Conservation (phyloP, 2,329 filamentous ascomycete species). For the Colletotrichum tabaci region DNA sequence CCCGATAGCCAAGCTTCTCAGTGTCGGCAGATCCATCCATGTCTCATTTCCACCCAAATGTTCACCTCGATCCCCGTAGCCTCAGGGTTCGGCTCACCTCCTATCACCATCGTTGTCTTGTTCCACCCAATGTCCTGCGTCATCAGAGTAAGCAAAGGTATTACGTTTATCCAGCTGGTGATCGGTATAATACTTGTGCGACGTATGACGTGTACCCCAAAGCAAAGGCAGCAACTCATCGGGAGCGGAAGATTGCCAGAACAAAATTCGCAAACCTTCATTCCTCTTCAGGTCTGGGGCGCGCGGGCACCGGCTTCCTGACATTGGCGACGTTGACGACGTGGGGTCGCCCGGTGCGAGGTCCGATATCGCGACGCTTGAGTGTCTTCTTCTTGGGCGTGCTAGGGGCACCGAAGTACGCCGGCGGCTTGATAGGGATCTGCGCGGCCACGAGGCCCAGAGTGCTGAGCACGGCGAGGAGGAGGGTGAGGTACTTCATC, state of each 20-base stretch:
- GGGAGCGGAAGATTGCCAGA: neutral
- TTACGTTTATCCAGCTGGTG: neutral
- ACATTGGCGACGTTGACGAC: neutral
- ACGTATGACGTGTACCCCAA: too few relatives aligned
- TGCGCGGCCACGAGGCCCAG: neutral
- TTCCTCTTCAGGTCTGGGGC: neutral
- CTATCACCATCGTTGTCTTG: neutral
- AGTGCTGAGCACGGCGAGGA: neutral
- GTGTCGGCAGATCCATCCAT: too few relatives aligned
- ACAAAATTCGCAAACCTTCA: too few relatives aligned
- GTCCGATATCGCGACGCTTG: neutral
- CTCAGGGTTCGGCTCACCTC: too few relatives aligned
- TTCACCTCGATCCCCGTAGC: too few relatives aligned
- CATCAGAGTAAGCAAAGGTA: neutral
- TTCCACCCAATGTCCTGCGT: neutral
- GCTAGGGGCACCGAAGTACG: slow-evolving; percentile 3
- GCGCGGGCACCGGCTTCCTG: neutral
- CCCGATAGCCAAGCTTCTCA: too few relatives aligned
- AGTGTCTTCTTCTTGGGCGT: neutral
- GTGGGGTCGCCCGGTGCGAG: neutral
- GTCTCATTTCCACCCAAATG: too few relatives aligned
- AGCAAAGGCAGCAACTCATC: neutral
- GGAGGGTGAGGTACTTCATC: neutral
- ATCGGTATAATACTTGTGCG: neutral
- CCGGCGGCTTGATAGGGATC: neutral